Base-by-base conservation (phyloP, 192 early-diverging fungal species). In the Phlyctochytrium bullatum region DNA sequence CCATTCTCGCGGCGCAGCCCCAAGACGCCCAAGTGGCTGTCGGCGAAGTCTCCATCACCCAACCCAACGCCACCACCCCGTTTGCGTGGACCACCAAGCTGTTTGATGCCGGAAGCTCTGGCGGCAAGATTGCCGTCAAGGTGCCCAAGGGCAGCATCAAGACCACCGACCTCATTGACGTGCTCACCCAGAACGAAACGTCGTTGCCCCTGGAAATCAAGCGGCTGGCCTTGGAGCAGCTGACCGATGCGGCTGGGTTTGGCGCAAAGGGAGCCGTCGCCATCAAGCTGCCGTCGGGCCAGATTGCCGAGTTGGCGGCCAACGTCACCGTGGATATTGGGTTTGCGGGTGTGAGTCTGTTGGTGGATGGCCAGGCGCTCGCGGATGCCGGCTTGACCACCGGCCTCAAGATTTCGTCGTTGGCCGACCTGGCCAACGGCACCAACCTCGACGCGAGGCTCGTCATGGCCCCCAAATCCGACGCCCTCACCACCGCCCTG, bases 11-110 rank as follows among this genome's bases (percentile, higher is more conserved):
- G 34, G 64, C 73, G 3, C 57, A 64, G 25, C 73, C 78, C 10
- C 30, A 67, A 58, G 25, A 67, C 10, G 35, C 66, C n/a, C 16
- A 35, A 10, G 65, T 80, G 28, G 63, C 65, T 52, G 32, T 80
- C 36, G 68, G 71, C 20, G 52, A 72, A 10, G 58, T 80, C 17
- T 50, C 67, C 24, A 74, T 80, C 63, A 67, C 72, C 52, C 59
- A 75, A 16, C 40, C 62, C 33, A 33, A 23, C 31, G 40, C 64
- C 4, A 58, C 65, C 28, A 34, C 52, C 16, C 60, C 34, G 14
- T 80, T 80, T 64, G 64, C 54, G 12, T 80, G 78, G 78, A 66
- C 60, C 16, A 24, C 67, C 1, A 67, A 23, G 16, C 59, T 80
- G 30, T 80, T 80, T 63, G 68, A 64, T 16, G 40, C 57, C 27